Base-by-base conservation (phyloP, 2,329 filamentous ascomycete genomes). In the Colletotrichum horii region DNA sequence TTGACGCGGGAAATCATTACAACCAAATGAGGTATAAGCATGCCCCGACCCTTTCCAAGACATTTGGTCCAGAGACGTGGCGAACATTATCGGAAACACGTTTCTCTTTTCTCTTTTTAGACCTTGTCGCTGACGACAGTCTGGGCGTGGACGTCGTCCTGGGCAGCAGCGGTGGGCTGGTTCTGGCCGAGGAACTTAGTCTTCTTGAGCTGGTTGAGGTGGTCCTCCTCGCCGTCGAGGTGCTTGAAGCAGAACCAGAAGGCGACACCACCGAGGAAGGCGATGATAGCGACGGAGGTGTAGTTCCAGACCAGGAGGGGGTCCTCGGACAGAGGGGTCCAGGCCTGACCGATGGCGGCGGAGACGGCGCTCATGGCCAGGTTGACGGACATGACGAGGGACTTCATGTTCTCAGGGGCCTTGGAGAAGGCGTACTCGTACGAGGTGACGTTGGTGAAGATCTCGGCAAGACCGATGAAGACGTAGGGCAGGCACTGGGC, bases 361-460 rank as follows among this genome's bases (percentile, higher is more conserved):
- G 92, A 91, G 78, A 96, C 88, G 73, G 93, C 94, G 34, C 88
- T 92, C 89, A 91, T 95, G 86, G 94, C 93, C 52, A 95, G 88
- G 81, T 92, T 92, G 79, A 95, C 87, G 24, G 91, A 90, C 83
- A 90, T 89, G 79, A 96, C 93, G n/a, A 96, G 88, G 2, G 92
- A 94, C 78, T 93, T 93, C 94, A 96, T 96, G 86, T 95, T 95
- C 80, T 90, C 91, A 30, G 94, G 94, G 0, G 94, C 93, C 84
- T 95, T 95, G 82, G 92, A 93, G 86, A 92, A 96, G 38, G 94
- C 94, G 78, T 95, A 95, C 82, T 95, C 94, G 78, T 94, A 91
- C 2, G 92, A 92, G 19, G 89, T 89, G 74, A 90, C 88, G 80
- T 89, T 89, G 77, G 88, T 86, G 78, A 90, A 87, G 70, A 90